Base-by-base conservation (phyloP, 2,329 filamentous ascomycete species). In the Fusarium euwallaceae region DNA sequence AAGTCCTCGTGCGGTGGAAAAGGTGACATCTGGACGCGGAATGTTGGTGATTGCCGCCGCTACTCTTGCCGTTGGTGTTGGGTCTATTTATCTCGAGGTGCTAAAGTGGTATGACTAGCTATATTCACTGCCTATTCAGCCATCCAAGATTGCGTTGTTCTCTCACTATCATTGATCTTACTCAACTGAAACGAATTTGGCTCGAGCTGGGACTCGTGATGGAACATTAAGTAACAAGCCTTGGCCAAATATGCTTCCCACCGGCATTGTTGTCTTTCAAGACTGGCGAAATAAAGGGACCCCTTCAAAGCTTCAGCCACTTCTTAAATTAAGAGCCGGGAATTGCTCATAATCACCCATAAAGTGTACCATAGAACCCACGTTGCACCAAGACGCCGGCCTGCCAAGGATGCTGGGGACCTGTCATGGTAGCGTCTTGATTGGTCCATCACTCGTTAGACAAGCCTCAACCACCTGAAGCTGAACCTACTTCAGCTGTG, bases 1-100 rank as follows among this genome's bases (percentile, higher is more conserved):
- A 69, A 1, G 2, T 10, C 6, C 5, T 29, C 2, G 11, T 32
- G 12, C 1, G 16, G 0, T 4, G 8, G 1, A 11, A 2, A 27
- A 20, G 7, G 24, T 12, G 4, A 12, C 12, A 1, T 10, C 17
- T 8, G 32, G 3, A 1, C 43, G 2, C 0, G 3, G 48, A 2
- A 3, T 27, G 7, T 1, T 51, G 4, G 2, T 63, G 2, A 3
- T 72, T 10, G 22, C 17, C 0, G 27, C 61, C 4, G 51, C 43
- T 7, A 59, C 48, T 5, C 29, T 64, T 12, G 45, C 43, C 14
- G 37, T 69, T 14, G 58, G 58, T 7, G 14, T 37, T 27, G 66
- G 51, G 1, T 69, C 69, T 12, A 37, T 63, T 11, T 69, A 34
- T 9, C 4, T 69, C 2, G 17, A 51, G 16, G 24, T 53, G 12